Evolutionary conservation across 805 yeast species (phyloP).

Genomic region (Scheffersomyces coipomensis): DNA sequence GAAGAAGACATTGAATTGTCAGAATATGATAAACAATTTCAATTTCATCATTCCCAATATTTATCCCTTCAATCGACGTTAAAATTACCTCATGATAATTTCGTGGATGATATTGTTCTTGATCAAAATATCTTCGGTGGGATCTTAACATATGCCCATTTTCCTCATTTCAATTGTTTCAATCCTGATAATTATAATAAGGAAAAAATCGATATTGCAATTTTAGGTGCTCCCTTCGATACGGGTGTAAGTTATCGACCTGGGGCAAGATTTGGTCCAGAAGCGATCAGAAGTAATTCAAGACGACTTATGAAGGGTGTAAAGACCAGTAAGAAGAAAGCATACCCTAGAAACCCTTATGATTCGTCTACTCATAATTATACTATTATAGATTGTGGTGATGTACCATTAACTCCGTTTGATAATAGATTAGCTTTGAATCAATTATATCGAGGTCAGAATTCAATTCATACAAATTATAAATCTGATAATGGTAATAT

Average conservation of each 20-base stretch:
- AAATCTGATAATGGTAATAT: conserved; percentile 4
- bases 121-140: conserved; percentile 43
- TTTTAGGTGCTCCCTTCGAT: conserved; percentile 60
- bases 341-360: conserved; percentile 51
- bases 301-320: conserved; percentile 35
- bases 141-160: conserved; percentile 53
- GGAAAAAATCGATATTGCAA: conserved; percentile 45
- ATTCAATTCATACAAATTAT: conserved; percentile 38
- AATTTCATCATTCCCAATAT: conserved; percentile 1
- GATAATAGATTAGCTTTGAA: conserved; percentile 62
- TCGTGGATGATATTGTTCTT: conserved; percentile 25
- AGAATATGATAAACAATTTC: not conserved
- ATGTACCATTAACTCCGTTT: conserved; percentile 66
- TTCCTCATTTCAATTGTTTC: conserved; percentile 47
- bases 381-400: conserved; percentile 62
- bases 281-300: conserved; percentile 46
- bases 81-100: conserved; percentile 33
- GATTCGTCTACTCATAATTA: conserved; percentile 38
- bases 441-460: conserved; percentile 58
- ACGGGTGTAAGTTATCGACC: conserved; percentile 56
- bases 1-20: too few species aligned
- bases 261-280: conserved; percentile 62
- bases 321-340: conserved; percentile 24
- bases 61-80: conserved; percentile 12
- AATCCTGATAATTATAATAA: conserved; percentile 19